Evolutionary conservation across 352 stramenopile genomes (phyloP).

Genomic region (Phytopythium litorale): DNA sequence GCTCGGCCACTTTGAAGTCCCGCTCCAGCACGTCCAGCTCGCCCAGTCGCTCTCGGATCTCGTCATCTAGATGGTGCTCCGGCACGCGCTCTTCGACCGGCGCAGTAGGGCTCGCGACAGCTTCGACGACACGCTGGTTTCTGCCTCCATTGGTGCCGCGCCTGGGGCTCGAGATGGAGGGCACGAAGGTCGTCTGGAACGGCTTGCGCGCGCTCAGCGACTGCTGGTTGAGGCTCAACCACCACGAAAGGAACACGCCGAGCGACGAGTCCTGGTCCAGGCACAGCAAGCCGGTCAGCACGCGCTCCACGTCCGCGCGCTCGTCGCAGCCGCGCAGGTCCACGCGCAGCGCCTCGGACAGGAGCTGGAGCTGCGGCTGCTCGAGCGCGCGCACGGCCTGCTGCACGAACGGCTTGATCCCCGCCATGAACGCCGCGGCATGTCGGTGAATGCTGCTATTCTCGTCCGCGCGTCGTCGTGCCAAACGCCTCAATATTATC

Average conservation of each 20-base stretch:
- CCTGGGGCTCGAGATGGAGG: slow-evolving; percentile 20
- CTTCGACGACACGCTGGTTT: neutral
- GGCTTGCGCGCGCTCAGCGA: slow-evolving; percentile 24
- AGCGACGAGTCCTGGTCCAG: slow-evolving; percentile 73
- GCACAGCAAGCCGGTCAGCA: slow-evolving; percentile 58
- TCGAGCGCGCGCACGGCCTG: slow-evolving; percentile 57
- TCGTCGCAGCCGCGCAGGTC: slow-evolving; percentile 56
- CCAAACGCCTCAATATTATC: neutral
- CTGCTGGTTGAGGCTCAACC: slow-evolving; percentile 31
- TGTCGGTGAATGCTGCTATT: neutral
- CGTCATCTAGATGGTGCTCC: slow-evolving; percentile 55
- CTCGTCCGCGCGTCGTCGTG: neutral
- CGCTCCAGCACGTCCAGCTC: slow-evolving; percentile 47
- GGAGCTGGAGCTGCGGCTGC: slow-evolving; percentile 30
- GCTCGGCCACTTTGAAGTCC: slow-evolving; percentile 62
- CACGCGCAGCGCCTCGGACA: slow-evolving; percentile 61
- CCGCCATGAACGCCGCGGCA: slow-evolving; percentile 29
- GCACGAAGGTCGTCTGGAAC: slow-evolving; percentile 69
- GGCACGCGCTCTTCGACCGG: slow-evolving; percentile 21
- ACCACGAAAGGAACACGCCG: slow-evolving; percentile 66
- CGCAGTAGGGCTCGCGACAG: neutral
- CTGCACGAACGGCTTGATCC: slow-evolving; percentile 61
- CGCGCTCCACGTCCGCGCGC: slow-evolving; percentile 51
- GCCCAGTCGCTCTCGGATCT: slow-evolving; percentile 33
- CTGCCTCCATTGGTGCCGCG: neutral